Evolutionary conservation across 306 rosid genomes (phyloP).

Genomic region (Vigna radiata): DNA sequence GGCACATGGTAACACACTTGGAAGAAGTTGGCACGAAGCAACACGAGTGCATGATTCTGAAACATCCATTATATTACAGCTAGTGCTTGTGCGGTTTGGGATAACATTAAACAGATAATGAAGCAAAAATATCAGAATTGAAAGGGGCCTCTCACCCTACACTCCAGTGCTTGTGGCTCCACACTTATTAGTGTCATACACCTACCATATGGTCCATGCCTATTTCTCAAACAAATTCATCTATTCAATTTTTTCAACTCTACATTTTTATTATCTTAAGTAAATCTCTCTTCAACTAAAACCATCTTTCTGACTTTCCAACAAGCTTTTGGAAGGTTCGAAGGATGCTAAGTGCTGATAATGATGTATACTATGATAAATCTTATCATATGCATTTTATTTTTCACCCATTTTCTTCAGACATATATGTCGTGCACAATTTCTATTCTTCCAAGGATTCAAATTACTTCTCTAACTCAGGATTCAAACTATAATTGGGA

Average conservation of each 20-base stretch:
- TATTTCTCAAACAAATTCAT: constrained; percentile 24
- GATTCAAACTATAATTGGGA: background rate
- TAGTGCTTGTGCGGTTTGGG: constrained; percentile 22
- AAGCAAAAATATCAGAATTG: constrained; percentile 32
- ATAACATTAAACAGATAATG: constrained; percentile 32
- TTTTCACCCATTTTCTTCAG: background rate
- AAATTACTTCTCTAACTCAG: background rate
- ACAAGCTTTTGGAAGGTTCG: constrained; percentile 65
- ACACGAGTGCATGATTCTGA: constrained; percentile 47
- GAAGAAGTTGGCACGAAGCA: constrained; percentile 34
- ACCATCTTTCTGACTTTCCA: constrained; percentile 3
- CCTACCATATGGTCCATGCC: constrained; percentile 24
- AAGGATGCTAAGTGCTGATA: constrained; percentile 47
- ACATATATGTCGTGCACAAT: background rate
- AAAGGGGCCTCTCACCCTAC: constrained; percentile 35
- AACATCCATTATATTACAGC: constrained; percentile 38
- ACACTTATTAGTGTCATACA: constrained; percentile 29
- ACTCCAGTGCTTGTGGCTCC: constrained; percentile 28
- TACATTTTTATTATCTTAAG: background rate
- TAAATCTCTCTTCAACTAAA: background rate
- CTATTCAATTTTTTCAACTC: background rate
- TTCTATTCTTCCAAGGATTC: background rate
- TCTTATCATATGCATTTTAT: constrained; percentile 39
- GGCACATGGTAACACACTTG: constrained; percentile 33
- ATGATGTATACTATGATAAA: constrained; percentile 47